Base-by-base conservation (phyloP, 345 rosid genomes). In the Carallia pectinifolia region DNA sequence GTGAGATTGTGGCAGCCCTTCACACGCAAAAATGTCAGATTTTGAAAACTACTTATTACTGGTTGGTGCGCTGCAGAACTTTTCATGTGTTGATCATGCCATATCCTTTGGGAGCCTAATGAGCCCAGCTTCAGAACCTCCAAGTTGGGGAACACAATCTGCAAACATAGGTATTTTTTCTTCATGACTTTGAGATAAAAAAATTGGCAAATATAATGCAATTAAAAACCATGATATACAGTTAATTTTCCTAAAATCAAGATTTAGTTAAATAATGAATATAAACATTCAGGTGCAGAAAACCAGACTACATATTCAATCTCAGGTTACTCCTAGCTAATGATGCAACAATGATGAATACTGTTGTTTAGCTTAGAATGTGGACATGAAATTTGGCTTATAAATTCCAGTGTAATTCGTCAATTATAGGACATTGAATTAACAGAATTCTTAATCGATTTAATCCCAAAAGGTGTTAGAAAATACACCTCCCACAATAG, bases 131-230 rank as follows among this genome's bases (percentile, higher is more conserved):
- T 15, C 53, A 77, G 30, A 13, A 27, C 34, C 7, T 34, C 2
- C 48, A 76, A 61, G 18, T 29, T 37, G 8, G 69, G 65, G 34
- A 47, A 34, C 29, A 23, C 6, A 71, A 76, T 34, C 73, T 71
- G 75, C 62, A 62, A 44, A 8, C 55, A 27, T 18, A 52, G 2
- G 6, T 17, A 30, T 7, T 19, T 40, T 2, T 33, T 33, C 34
- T 33, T 33, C 4, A 33, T 1, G 4, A 33, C 34, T 33, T 33
- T 33, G 10, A 38, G 39, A 36, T 2, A 1, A 62, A 16, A 6
- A 3, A 1, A 0, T 4, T 62, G n/a, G 19, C 17, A 1, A 47
- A 36, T 37, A 16, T 17, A n/a, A 4, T 17, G 13, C 12, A 62
- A 15, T 7, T 17, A 7, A 9, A 13, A 7, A 0, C 2, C 6